A percentile compares a stretch with the other conserved stretches of the same genome.
Conservation (phyloP, 768 basidiomycete genomes). For the Tylopilus intermedius region DNA sequence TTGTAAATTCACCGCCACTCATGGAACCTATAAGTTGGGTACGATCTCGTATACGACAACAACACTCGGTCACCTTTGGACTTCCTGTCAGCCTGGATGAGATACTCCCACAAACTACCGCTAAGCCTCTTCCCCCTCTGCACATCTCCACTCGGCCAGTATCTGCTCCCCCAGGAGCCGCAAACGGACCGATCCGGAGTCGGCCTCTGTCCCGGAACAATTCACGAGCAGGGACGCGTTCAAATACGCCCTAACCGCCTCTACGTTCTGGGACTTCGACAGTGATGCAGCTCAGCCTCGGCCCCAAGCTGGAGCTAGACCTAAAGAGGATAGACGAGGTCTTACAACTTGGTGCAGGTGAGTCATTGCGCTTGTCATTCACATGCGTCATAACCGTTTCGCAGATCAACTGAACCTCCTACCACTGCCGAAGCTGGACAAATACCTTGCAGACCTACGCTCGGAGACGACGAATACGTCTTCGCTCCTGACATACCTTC, state of each 20-base stretch:
- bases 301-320: slow-evolving; percentile 74
- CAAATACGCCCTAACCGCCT: slow-evolving; percentile 43
- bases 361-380: slow-evolving; percentile 15
- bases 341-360: slow-evolving; percentile 65
- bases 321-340: slow-evolving; percentile 58
- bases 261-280: slow-evolving; percentile 27
- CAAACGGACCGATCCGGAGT: slow-evolving; percentile 32
- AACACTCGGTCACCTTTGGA: slow-evolving; percentile 86
- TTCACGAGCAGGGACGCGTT: slow-evolving; percentile 50
- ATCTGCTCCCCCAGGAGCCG: slow-evolving; percentile 71
- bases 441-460: slow-evolving; percentile 62
- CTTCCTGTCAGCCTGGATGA: slow-evolving; percentile 95
- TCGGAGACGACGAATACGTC: slow-evolving; percentile 73
- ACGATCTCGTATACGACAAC: slow-evolving; percentile 82
- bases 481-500: slow-evolving; percentile 67
- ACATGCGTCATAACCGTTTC: slow-evolving; percentile 3
- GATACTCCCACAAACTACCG: slow-evolving; percentile 63
- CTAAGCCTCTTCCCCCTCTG: slow-evolving; percentile 68
- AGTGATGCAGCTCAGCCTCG: slow-evolving; percentile 49
- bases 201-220: slow-evolving; percentile 34
- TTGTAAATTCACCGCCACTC: slow-evolving; percentile 67
- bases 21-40: slow-evolving; percentile 92
- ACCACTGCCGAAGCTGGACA: slow-evolving; percentile 62
- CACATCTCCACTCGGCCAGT: slow-evolving; percentile 79
- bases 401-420: slow-evolving; percentile 70